Base-by-base conservation (phyloP, 768 basidiomycete genomes). In the Mycena chlorophos region DNA sequence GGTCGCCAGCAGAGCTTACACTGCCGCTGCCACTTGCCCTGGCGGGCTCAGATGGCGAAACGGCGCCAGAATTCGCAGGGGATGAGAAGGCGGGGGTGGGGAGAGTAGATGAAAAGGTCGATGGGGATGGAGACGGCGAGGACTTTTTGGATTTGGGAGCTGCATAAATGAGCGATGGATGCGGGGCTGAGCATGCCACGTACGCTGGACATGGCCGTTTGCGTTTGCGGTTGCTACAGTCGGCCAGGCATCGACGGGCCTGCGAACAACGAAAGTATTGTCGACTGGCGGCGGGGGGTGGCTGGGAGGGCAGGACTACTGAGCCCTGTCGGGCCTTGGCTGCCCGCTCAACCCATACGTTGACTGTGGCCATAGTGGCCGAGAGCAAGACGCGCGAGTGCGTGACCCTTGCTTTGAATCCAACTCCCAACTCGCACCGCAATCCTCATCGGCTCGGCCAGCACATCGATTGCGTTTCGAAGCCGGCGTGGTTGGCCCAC, bases 301-400 rank as follows among this genome's bases (percentile, higher is more conserved):
- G 20, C 19, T 25, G 23, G 17, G 40, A 5, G 39, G 55, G 34
- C 17, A 49, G 38, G 0, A 47, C 38, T 1, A 48, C 38, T 1
- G 46, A 46, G 5, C 54, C 49, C 22, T 42, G 40, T 42, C 40
- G 40, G 20, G 40, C 40, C 22, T 42, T 42, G 17, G 58, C 58
- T 2, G 58, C 55, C n/a, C 58, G 58, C 31, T 52, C 30, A 2
- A 51, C 10, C 58, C 58, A 60, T 22, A 60, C 58, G 37, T 60
- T 60, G 31, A 53, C 51, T 46, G 45, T 42, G 40, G 40, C 40
- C 40, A 42, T 42, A 34, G n/a, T n/a, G n/a, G n/a, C n/a, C n/a
- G n/a, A n/a, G n/a, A n/a, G n/a, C n/a, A n/a, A n/a, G n/a, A n/a
- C n/a, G n/a, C n/a, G n/a, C n/a, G n/a, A n/a, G n/a, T n/a, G n/a